Percentiles rank a stretch among this genome's conserved stretches.
Evolutionary conservation across 2,329 filamentous ascomycete genomes (phyloP).

Genomic region (Calycina herbarum): DNA sequence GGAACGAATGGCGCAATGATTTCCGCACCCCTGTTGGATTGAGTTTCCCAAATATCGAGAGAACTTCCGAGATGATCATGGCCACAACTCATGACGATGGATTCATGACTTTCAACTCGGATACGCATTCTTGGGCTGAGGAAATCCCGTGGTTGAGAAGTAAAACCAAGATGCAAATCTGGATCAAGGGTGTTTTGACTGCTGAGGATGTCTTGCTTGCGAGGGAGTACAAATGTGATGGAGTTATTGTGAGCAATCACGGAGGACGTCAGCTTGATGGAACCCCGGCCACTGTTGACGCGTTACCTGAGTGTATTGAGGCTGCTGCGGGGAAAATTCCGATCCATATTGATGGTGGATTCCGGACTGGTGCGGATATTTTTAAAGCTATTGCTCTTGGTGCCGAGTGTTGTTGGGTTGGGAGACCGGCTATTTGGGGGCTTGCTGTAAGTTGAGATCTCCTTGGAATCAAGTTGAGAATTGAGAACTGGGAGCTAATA

Average conservation of each 20-base stretch:
- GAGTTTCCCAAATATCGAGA: constrained; percentile 26
- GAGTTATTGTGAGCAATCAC: constrained; percentile 58
- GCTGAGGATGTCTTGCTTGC: constrained; percentile 47
- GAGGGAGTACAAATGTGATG: constrained; percentile 37
- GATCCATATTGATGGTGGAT: constrained; percentile 61
- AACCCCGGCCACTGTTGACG: constrained; percentile 53
- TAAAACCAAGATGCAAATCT: constrained; percentile 50
- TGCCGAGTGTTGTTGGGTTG: constrained; percentile 57
- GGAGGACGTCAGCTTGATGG: constrained; percentile 57
- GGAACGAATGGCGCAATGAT: constrained; percentile 35
- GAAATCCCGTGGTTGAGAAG: constrained; percentile 52
- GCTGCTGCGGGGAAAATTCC: constrained; percentile 59
- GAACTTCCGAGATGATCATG: constrained; percentile 19
- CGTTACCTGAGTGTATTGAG: constrained; percentile 60
- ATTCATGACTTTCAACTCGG: constrained; percentile 19
- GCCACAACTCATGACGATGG: constrained; percentile 28
- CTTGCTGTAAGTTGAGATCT: constrained; percentile 33
- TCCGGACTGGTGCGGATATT: constrained; percentile 56
- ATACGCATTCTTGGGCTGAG: constrained; percentile 44
- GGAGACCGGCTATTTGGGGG: constrained; percentile 58
- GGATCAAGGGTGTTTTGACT: constrained; percentile 49
- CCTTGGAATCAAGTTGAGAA: background rate
- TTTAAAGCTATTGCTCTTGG: constrained; percentile 57
- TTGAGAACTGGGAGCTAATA: background rate
- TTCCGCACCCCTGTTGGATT: constrained; percentile 46